Evolutionary conservation across 176 grass and related monocot species (phyloP), one percentile per base, ranked within the genome.

Genomic region (Phyllostachys edulis): DNA sequence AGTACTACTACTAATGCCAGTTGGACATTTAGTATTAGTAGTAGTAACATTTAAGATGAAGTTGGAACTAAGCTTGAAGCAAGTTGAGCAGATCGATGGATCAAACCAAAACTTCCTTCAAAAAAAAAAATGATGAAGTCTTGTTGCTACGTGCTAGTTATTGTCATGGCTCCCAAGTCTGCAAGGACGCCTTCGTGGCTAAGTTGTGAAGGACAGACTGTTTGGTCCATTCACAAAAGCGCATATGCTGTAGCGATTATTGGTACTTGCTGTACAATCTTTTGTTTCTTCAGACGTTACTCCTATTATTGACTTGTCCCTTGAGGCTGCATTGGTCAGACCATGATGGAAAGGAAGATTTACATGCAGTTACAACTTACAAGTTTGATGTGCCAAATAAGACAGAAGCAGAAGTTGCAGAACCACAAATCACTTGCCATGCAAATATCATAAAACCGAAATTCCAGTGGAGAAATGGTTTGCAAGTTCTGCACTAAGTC

Each of bases 291-390:
- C 50, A 70, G 18, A 66, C 6, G 69, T 15, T 20, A 56, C 67
- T 55, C 57, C 16, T 65, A 77, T 88, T 66, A 84, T 78, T 83
- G 86, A 54, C 73, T 23, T 69, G 85, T 59, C 70, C 69, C 16
- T 42, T 60, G 40, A 41, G 63, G 18, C 11, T 39, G 50, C 50
- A 46, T 7, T 21, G 55, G 18, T 40, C 71, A 66, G 60, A 2
- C 45, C 29, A 61, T 63, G 57, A 78, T 42, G 39, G 24, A 32
- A 49, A 65, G 6, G 26, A 51, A 29, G 2, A 24, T 60, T 60
- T 59, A 9, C 56, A 24, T 1, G 9, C 56, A 24, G 56, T 60
- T 23, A 24, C 50, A 12, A 24, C n/a, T 60, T 23, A 24, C 50
- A 12, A 60, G n/a, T 60, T 24, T 60, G n/a, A 9, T 12, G 57